These are phyloP conservation scores for Huntiella bhutanensis DNA, from an alignment of 2,329 filamentous ascomycete genomes.

Conservation along the genomic window DNA sequence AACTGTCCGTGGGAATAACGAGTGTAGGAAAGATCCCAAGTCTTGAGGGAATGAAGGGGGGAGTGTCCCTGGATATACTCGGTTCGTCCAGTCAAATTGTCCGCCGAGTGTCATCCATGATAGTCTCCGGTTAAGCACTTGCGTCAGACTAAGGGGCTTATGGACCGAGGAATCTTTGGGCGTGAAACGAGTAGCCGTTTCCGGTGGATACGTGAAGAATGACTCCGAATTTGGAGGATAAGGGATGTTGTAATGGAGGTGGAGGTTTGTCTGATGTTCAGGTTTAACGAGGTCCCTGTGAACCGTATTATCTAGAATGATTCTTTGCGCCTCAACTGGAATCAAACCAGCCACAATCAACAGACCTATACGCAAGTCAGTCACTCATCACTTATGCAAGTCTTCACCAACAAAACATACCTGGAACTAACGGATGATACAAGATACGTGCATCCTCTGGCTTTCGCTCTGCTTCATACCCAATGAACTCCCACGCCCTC, in stretches of 20 bases:
- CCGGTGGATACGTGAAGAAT: constrained; percentile 34
- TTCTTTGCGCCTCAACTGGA: constrained; percentile 46
- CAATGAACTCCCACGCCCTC: constrained; percentile 25
- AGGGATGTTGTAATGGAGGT: constrained; percentile 56
- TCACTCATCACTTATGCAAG: neutral
- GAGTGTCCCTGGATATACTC: constrained; percentile 51
- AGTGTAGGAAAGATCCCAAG: constrained; percentile 45
- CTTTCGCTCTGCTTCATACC: constrained; percentile 17
- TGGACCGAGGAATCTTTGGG: constrained; percentile 61
- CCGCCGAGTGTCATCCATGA: constrained; percentile 91
- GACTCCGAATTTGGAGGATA: constrained; percentile 31
- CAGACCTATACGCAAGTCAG: constrained; percentile 38
- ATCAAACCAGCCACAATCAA: constrained; percentile 59
- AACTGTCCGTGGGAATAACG: constrained; percentile 55
- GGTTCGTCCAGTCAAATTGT: constrained; percentile 90
- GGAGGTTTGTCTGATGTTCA: constrained; percentile 72
- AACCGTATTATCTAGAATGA: constrained; percentile 53
- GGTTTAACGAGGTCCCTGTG: constrained; percentile 58
- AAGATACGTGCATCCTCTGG: constrained; percentile 32
- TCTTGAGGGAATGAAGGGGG: constrained; percentile 60
- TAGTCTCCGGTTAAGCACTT: constrained; percentile 59
- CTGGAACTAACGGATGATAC: constrained; percentile 47
- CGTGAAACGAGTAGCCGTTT: constrained; percentile 33
- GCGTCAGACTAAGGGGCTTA: constrained; percentile 48
- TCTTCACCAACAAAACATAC: constrained; percentile 23